phyloP scores from a whole-genome alignment of 75 land plant species.

The Sequoia sempervirens region DNA sequence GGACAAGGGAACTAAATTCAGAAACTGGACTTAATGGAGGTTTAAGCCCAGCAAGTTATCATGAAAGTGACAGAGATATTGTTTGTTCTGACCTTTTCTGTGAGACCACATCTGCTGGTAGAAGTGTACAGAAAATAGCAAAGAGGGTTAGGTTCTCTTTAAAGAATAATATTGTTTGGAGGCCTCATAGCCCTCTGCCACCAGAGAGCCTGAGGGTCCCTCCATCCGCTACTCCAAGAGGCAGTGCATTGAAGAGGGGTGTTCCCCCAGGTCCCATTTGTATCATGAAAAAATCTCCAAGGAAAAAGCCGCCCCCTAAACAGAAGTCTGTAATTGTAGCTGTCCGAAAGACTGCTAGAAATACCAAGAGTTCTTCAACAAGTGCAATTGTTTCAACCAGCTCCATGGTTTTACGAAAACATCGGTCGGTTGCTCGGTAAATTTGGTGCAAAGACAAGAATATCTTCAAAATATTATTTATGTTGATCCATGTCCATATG shows the following conservation, averaged over 20 bases:
- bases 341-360: neutral
- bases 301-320: neutral
- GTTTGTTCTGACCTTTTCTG: constrained; percentile 5
- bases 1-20: neutral
- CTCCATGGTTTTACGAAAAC: constrained; percentile 11
- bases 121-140: constrained; percentile 19
- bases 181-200: constrained; percentile 39
- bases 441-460: neutral
- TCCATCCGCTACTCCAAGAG: constrained; percentile 50
- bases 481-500: neutral
- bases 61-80: neutral
- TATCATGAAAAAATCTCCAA: constrained; percentile 12
- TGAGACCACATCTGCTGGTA: neutral
- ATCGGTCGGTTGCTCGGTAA: neutral
- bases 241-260: constrained; percentile 50
- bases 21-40: neutral
- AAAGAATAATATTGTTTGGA: constrained; percentile 48
- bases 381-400: neutral
- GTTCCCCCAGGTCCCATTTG: constrained; percentile 39
- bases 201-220: constrained; percentile 40
- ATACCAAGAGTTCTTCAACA: neutral
- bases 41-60: neutral
- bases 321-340: neutral
- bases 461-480: neutral
- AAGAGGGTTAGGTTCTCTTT: constrained; percentile 48